Evolutionary conservation across 106 monocot genomes (phyloP).

Genomic region (Apostasia shenzhenica): DNA sequence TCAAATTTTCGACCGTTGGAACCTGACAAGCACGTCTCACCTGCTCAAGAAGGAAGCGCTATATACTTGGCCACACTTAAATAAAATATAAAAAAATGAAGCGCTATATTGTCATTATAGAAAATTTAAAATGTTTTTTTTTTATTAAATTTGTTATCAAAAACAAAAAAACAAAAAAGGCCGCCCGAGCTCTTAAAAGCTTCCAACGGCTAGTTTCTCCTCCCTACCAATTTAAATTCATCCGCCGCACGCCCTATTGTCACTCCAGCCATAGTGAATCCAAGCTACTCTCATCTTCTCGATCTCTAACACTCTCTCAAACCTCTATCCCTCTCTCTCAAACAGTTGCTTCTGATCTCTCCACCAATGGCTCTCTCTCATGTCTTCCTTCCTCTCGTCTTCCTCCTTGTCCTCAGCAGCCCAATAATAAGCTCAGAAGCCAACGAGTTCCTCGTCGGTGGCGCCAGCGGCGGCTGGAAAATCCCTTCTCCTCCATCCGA

Average conservation of each 20-base stretch:
- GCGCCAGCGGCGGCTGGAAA: constrained; percentile 40
- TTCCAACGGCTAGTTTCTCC: constrained; percentile 29
- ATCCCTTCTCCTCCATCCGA: constrained; percentile 32
- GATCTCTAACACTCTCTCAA: constrained; percentile 1
- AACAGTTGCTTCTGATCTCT: neutral
- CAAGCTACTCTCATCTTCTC: neutral
- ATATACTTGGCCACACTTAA: too few species aligned
- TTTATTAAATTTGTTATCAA: neutral
- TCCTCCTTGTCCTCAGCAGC: constrained; percentile 13
- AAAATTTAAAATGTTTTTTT: too few species aligned
- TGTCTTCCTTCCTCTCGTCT: constrained; percentile 4
- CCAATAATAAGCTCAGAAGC: constrained; percentile 17
- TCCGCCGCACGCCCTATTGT: neutral
- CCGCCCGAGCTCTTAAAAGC: neutral
- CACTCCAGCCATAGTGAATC: neutral
- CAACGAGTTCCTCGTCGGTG: constrained; percentile 61
- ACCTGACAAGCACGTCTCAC: neutral
- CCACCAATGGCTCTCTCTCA: too few species aligned
- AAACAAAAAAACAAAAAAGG: neutral
- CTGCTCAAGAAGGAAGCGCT: too few species aligned
- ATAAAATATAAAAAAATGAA: too few species aligned
- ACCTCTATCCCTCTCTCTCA: constrained; percentile 8
- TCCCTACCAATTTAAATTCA: neutral
- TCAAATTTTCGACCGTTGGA: neutral
- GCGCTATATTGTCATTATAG: too few species aligned